These are phyloP conservation scores for Neofusicoccum parvum DNA, from an alignment of 2,329 filamentous ascomycete species.

Conservation along the genomic window DNA sequence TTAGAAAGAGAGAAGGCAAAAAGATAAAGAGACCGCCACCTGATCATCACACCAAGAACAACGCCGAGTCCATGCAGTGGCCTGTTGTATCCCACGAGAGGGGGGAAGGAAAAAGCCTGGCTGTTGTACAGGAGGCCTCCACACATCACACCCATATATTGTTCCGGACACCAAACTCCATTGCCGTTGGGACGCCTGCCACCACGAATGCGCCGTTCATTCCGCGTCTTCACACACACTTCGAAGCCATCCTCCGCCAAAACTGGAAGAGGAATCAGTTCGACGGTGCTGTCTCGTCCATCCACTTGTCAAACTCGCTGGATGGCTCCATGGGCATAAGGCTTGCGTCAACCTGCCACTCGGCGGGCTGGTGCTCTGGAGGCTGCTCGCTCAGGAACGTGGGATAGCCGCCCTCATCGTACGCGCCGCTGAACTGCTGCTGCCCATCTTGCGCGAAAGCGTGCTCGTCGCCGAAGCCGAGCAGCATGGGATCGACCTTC, in stretches of 20 bases:
- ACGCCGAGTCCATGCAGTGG: slow-evolving; percentile 13
- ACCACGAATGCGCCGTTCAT: not conserved
- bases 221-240: not conserved
- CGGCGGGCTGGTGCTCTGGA: slow-evolving; percentile 26
- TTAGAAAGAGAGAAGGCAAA: not conserved
- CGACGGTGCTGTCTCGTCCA: slow-evolving; percentile 32
- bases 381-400: slow-evolving; percentile 3
- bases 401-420: not conserved
- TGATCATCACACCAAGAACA: not conserved
- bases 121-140: not conserved
- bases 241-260: not conserved
- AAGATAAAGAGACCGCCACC: not conserved
- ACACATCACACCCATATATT: not conserved
- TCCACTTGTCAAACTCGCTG: slow-evolving; percentile 52
- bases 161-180: not conserved
- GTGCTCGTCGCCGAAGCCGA: slow-evolving; percentile 29
- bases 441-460: not conserved
- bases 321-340: slow-evolving; percentile 42
- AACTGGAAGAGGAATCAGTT: not conserved
- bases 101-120: not conserved
- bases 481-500: slow-evolving; percentile 46
- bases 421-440: not conserved
- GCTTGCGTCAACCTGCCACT: slow-evolving; percentile 41
- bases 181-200: not conserved
- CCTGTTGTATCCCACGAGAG: not conserved